Conservation (phyloP, 257 asterid species). For the Solanum pimpinellifolium region DNA sequence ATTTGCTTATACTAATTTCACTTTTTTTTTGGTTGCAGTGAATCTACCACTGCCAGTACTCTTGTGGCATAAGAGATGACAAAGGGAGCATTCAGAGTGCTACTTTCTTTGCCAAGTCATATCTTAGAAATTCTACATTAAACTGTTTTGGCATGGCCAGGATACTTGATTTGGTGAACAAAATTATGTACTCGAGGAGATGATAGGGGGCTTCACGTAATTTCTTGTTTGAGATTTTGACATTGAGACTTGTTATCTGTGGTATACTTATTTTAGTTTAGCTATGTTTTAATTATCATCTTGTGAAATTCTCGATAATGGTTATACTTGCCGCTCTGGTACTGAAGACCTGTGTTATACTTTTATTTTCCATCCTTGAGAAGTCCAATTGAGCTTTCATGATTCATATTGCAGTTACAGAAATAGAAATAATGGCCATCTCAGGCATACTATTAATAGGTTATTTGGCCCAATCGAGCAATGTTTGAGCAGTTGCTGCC, state of each 20-base stretch:
- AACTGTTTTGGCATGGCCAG: background rate
- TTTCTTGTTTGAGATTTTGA: background rate
- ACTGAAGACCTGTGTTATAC: background rate
- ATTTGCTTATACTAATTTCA: background rate
- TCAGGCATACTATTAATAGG: background rate
- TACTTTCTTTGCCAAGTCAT: background rate
- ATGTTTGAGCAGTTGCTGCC: background rate
- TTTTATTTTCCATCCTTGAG: background rate
- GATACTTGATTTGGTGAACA: background rate
- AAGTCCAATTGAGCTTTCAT: background rate
- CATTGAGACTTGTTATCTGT: background rate
- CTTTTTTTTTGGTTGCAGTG: slow-evolving; percentile 22
- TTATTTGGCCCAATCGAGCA: background rate
- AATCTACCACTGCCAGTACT: slow-evolving; percentile 61
- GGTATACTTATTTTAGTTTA: background rate
- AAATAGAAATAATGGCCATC: background rate
- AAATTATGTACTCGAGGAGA: background rate
- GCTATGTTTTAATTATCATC: background rate
- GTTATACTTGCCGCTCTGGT: background rate
- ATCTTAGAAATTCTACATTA: background rate
- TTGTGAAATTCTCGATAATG: background rate
- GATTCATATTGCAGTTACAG: background rate
- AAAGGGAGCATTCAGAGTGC: background rate
- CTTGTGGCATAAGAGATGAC: slow-evolving; percentile 32
- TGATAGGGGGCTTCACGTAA: background rate